Conservation (phyloP, 129 eudicot genomes). For the Lactuca saligna region DNA sequence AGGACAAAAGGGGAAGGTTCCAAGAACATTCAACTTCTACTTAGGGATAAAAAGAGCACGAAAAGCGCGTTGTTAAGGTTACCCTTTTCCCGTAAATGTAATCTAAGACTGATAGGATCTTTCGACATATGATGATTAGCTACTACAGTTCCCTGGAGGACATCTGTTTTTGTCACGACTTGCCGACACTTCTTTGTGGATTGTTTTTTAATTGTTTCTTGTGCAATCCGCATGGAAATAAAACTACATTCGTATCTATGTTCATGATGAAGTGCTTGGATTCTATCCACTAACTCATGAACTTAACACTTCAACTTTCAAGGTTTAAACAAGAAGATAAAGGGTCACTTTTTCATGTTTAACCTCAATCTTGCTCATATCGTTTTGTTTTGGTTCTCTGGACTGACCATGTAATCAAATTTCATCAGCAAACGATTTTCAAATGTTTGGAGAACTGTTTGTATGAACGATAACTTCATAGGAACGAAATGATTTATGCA, state of each 20-base stretch:
- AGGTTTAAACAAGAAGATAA: background rate
- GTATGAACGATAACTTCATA: background rate
- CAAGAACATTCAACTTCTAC: conserved; percentile 59
- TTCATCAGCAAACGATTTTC: too few relatives aligned
- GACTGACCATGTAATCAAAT: background rate
- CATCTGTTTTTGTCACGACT: conserved; percentile 52
- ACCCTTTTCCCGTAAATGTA: conserved; percentile 25
- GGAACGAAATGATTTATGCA: background rate
- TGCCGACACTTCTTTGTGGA: conserved; percentile 13
- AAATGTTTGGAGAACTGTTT: background rate
- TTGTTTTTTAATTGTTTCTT: conserved; percentile 22
- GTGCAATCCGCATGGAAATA: conserved; percentile 37
- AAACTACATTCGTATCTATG: conserved; percentile 28
- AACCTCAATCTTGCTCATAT: background rate
- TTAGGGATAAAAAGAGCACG: conserved; percentile 27
- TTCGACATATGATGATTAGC: conserved; percentile 47
- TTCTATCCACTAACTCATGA: conserved; percentile 5
- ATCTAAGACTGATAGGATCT: conserved; percentile 35
- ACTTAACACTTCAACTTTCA: conserved; percentile 12
- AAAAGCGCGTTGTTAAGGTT: conserved; percentile 38
- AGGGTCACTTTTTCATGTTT: background rate
- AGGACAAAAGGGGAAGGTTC: conserved; percentile 53
- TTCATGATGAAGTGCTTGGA: conserved; percentile 37
- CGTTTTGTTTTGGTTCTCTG: background rate
- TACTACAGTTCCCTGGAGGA: conserved; percentile 42